Evolutionary conservation across 2,329 filamentous ascomycete species (phyloP).

Genomic region (Microdochium nivale): DNA sequence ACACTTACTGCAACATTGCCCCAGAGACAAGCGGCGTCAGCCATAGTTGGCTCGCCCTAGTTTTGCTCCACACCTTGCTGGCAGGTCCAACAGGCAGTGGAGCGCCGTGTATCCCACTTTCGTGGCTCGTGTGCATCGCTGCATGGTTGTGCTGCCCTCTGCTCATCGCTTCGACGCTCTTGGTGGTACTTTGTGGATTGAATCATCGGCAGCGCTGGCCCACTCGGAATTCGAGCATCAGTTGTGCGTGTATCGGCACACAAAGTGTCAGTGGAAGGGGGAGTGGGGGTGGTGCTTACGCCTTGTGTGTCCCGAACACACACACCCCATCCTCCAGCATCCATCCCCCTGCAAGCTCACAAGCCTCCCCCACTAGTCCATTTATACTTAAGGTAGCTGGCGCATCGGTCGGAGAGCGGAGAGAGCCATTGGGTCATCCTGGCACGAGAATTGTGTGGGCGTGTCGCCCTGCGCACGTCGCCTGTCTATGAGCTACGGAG

Average conservation of each 20-base stretch:
- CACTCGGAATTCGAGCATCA: neutral
- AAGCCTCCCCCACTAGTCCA: neutral
- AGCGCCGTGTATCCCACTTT: too few relatives aligned
- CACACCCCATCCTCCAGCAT: neutral
- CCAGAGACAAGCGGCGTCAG: too few relatives aligned
- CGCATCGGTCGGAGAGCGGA: neutral
- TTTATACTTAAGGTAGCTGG: constrained; percentile 1
- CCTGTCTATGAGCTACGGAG: neutral
- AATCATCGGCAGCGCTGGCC: neutral
- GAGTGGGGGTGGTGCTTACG: neutral
- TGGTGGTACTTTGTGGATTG: too few relatives aligned
- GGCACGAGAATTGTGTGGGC: neutral
- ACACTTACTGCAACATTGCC: too few relatives aligned
- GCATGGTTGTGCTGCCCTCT: too few relatives aligned
- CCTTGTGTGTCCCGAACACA: neutral
- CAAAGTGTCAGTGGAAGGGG: neutral
- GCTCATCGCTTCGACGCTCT: too few relatives aligned
- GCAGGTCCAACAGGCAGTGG: too few relatives aligned
- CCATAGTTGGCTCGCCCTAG: too few relatives aligned
- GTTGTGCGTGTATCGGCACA: neutral
- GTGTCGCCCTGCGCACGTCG: neutral
- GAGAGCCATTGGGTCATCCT: neutral
- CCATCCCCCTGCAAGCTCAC: neutral
- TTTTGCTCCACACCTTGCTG: too few relatives aligned
- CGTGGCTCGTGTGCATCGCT: too few relatives aligned